Evolutionary conservation across 1,284 basidiomycete genomes (phyloP), one percentile per base, ranked within the genome.

Genomic region (Leccinum insigne): DNA sequence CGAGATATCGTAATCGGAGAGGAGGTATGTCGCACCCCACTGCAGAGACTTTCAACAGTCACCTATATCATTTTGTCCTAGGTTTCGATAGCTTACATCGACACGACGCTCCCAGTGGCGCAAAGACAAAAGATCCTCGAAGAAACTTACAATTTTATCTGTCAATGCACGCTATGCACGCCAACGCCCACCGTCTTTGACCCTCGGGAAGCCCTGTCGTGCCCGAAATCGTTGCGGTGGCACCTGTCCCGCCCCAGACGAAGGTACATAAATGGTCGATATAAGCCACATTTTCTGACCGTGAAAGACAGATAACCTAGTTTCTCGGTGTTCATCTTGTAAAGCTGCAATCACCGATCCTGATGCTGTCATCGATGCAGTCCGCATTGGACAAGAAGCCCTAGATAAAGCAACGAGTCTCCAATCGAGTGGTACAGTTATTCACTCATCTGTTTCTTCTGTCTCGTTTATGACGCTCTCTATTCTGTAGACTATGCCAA

Each of bases 111-210:
- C 13, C 91, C 93, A 0, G 78, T 77, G 7, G 68, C 75, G 1
- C 77, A 85, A 26, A 84, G 95, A 35, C 88, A 86, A 69, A 75
- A 78, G 21, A 81, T 86, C 6, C 80, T 97, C 21, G 74, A 80
- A 61, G 87, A 91, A 70, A 89, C 91, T 1, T 98, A 99, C 77
- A 84, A 86, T 69, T 98, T 99, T 73, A 78, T 75, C 2, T 99
- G 97, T 73, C 71, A 71, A 9, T 99, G 96, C 73, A 42, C 69
- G 16, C 75, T 92, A 3, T 96, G 94, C 71, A 66, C 69, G 18
- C 62, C 67, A 70, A 9, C 38, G 13, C 38, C 47, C 67, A 56
- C 68, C 2, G 69, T 68, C 8, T 76, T 86, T 1, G 94, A 98
- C 74, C 87, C 87, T 16, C 82, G 95, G 61, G 89, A 88, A 73